Evolutionary conservation across 495 filamentous ascomycete genomes (phyloP).

Genomic region (Podospora pseudopauciseta): DNA sequence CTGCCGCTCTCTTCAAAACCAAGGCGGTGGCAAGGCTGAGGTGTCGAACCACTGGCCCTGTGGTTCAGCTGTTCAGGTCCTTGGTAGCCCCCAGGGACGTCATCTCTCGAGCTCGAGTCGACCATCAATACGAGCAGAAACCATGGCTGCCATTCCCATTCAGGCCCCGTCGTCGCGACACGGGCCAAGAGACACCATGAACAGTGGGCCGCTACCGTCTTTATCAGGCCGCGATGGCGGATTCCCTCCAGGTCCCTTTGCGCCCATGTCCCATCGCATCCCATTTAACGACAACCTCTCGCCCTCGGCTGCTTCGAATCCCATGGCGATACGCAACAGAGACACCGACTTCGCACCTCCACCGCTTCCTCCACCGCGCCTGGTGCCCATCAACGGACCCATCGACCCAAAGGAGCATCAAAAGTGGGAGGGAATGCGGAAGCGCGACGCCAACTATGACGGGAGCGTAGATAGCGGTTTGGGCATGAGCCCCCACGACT

Average conservation of each 20-base stretch:
- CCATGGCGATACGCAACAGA: slow-evolving; percentile 37
- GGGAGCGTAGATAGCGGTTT: slow-evolving; percentile 26
- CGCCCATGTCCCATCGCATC: slow-evolving; percentile 14
- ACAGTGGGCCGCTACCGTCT: slow-evolving; percentile 27
- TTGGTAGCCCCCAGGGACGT: background rate
- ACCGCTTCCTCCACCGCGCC: slow-evolving; percentile 47
- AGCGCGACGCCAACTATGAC: slow-evolving; percentile 14
- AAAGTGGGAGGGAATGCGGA: slow-evolving; percentile 14
- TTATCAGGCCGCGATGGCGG: slow-evolving; percentile 29
- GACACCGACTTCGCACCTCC: slow-evolving; percentile 38
- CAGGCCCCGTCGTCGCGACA: slow-evolving; percentile 24
- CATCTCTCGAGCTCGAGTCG: slow-evolving; percentile 3
- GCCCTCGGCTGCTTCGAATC: slow-evolving; percentile 30
- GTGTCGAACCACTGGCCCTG: slow-evolving; percentile 13
- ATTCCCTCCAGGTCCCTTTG: slow-evolving; percentile 20
- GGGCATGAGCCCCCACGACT: slow-evolving; percentile 18
- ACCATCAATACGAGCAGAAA: background rate
- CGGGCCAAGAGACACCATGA: slow-evolving; percentile 20
- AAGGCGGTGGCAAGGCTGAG: slow-evolving; percentile 19
- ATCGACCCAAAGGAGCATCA: slow-evolving; percentile 31
- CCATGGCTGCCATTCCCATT: slow-evolving; percentile 32
- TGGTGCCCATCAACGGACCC: slow-evolving; percentile 38
- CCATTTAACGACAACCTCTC: slow-evolving; percentile 29
- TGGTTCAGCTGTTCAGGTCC: slow-evolving; percentile 13
- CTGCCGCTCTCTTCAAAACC: slow-evolving; percentile 4